Base-by-base conservation (phyloP, 129 eudicot species). In the Chrysanthemum makinoi region DNA sequence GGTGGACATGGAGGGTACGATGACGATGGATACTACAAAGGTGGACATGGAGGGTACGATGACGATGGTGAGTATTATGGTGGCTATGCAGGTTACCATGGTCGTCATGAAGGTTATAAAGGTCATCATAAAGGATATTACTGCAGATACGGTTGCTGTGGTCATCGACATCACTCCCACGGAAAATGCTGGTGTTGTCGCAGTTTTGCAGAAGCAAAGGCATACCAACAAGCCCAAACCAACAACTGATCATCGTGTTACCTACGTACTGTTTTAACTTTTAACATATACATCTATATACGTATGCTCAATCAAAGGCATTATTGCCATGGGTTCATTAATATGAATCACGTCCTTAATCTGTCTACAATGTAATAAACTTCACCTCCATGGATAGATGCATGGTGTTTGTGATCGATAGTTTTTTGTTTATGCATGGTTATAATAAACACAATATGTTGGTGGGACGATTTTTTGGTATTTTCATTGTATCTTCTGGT, bases 131-230 rank as follows among this genome's bases (percentile, higher is more conserved):
- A 16, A 10, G 44, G 17, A 6, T 60, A 60, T 26, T 30, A 24
- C n/a, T 74, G 79, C 61, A 66, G 73, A 24, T 58, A 66, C 19
- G 73, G 79, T 33, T 75, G 79, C 24, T 75, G 79, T 46, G 65
- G 79, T 17, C 20, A 20, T 10, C 26, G 78, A 53, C 47, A 30
- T 75, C 59, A 75, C 57, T 51, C 54, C 19, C 39, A 65, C 11
- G 68, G 61, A 10, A 72, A 66, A 35, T 74, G 78, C 65, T 53
- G 65, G 65, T 74, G 78, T 16, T 74, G 78, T 66, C 54, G 30
- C 30, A 74, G 65, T 66, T 33, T 16, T 4, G 74, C 33, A 47
- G 80, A 75, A 61, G 73, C 80, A 57, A 58, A 49, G 7, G 73
- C 60, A 16, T 67, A 66, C 53, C 48, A 75, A 57, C 80, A 75